These are phyloP conservation scores for Exserohilum rostratum DNA, from an alignment of 2,329 filamentous ascomycete species.

Conservation along the genomic window DNA sequence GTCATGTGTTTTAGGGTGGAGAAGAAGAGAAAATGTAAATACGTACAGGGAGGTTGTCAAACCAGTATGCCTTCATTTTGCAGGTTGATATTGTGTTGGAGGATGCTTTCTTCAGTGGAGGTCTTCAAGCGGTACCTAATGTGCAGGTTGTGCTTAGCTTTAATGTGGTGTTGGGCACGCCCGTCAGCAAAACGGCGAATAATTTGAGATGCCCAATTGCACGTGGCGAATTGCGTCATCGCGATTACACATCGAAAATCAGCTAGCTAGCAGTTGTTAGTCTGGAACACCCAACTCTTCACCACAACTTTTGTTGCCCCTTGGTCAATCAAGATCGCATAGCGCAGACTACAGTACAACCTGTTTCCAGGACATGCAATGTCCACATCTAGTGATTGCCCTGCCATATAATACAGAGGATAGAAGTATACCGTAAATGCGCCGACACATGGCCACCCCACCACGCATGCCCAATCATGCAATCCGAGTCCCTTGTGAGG, in stretches of 20 bases:
- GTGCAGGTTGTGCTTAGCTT: slow-evolving; percentile 1
- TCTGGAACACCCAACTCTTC: neutral
- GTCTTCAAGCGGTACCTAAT: neutral
- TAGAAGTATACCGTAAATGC: slow-evolving; percentile 1
- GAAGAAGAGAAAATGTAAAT: neutral
- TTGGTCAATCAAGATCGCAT: neutral
- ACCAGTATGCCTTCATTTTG: slow-evolving; percentile 73
- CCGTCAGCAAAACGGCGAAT: slow-evolving; percentile 2
- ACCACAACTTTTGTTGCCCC: neutral
- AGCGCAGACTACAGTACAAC: neutral
- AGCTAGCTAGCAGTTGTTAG: neutral
- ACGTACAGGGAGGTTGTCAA: slow-evolving; percentile 67
- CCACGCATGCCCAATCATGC: neutral
- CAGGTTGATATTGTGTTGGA: neutral
- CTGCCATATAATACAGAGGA: slow-evolving; percentile 7
- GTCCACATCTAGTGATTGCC: neutral
- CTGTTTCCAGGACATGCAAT: neutral
- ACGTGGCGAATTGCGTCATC: slow-evolving; percentile 38
- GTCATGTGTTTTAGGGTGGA: slow-evolving; percentile 18
- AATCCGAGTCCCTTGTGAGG: neutral
- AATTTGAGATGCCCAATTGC: slow-evolving; percentile 20
- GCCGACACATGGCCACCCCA: slow-evolving; percentile 2
- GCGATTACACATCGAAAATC: slow-evolving; percentile 32
- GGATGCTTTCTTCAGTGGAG: neutral
- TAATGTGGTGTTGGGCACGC: slow-evolving; percentile 6